phyloP scores from a whole-genome alignment of 2,329 filamentous ascomycete species.

The Zarea fungicola region DNA sequence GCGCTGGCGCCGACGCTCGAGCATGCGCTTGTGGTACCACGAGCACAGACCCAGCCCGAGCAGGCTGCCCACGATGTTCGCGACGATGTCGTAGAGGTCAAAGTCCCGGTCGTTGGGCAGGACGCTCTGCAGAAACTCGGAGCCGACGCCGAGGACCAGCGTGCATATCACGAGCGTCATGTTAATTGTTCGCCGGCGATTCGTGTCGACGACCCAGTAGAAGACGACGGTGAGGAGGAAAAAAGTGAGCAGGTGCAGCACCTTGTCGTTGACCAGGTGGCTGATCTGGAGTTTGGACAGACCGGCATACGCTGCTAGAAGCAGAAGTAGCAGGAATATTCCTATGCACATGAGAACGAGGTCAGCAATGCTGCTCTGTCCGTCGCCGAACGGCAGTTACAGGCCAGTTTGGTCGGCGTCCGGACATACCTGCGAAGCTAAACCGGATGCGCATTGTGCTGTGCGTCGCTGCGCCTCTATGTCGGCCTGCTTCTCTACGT shows the following conservation, averaged over 20 bases:
- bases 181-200: slow-evolving; percentile 77
- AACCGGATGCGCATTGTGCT: slow-evolving; percentile 78
- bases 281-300: slow-evolving; percentile 60
- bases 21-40: slow-evolving; percentile 94
- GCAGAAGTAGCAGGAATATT: slow-evolving; percentile 63
- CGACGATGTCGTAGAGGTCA: slow-evolving; percentile 80
- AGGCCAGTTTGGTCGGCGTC: not conserved
- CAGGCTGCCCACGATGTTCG: slow-evolving; percentile 77
- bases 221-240: slow-evolving; percentile 82
- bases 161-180: slow-evolving; percentile 79
- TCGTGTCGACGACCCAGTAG: slow-evolving; percentile 96
- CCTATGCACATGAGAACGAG: too few relatives aligned
- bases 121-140: slow-evolving; percentile 69
- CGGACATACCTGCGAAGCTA: slow-evolving; percentile 72
- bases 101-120: slow-evolving; percentile 67
- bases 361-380: too few relatives aligned
- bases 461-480: too few relatives aligned
- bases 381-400: too few relatives aligned
- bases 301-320: slow-evolving; percentile 73
- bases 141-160: slow-evolving; percentile 62
- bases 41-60: slow-evolving; percentile 67
- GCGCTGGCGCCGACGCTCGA: slow-evolving; percentile 74
- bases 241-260: slow-evolving; percentile 81
- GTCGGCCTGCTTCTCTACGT: too few relatives aligned
- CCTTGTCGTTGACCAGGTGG: slow-evolving; percentile 74